These are phyloP conservation scores for Biscogniauxia marginata DNA, from an alignment of 2,329 filamentous ascomycete species.

Conservation along the genomic window DNA sequence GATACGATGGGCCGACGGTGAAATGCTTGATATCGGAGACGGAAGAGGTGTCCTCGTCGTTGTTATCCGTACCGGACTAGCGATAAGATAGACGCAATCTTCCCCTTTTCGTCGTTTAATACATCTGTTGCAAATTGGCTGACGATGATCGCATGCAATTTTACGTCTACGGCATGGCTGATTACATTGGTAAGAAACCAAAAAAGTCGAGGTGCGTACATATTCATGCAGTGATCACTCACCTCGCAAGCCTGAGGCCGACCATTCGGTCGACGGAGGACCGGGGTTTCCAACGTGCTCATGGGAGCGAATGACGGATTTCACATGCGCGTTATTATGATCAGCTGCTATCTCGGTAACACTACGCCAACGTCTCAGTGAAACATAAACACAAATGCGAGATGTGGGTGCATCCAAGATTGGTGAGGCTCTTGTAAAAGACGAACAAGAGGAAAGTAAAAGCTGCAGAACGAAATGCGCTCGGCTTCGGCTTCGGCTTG, in stretches of 20 bases:
- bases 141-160: slow-evolving; percentile 42
- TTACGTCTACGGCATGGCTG: slow-evolving; percentile 43
- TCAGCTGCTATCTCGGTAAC: not conserved
- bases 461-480: slow-evolving; percentile 4
- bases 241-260: slow-evolving; percentile 32
- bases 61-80: slow-evolving; percentile 1
- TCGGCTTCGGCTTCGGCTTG: slow-evolving; percentile 34
- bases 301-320: slow-evolving; percentile 2
- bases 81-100: slow-evolving; percentile 37
- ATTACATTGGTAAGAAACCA: slow-evolving; percentile 24
- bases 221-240: slow-evolving; percentile 8
- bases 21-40: slow-evolving; percentile 8
- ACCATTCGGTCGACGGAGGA: slow-evolving; percentile 31
- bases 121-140: slow-evolving; percentile 41
- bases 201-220: slow-evolving; percentile 5
- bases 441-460: slow-evolving; percentile 7
- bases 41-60: slow-evolving; percentile 9
- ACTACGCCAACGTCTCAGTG: not conserved
- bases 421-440: not conserved
- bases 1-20: not conserved
- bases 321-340: not conserved
- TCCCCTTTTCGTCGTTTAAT: slow-evolving; percentile 32
- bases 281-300: slow-evolving; percentile 9
- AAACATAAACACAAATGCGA: not conserved
- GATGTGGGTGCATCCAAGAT: not conserved